Evolutionary conservation across 2,329 filamentous ascomycete genomes (phyloP), one percentile per base, ranked within the genome.

Genomic region (Trichoderma oligosporum): DNA sequence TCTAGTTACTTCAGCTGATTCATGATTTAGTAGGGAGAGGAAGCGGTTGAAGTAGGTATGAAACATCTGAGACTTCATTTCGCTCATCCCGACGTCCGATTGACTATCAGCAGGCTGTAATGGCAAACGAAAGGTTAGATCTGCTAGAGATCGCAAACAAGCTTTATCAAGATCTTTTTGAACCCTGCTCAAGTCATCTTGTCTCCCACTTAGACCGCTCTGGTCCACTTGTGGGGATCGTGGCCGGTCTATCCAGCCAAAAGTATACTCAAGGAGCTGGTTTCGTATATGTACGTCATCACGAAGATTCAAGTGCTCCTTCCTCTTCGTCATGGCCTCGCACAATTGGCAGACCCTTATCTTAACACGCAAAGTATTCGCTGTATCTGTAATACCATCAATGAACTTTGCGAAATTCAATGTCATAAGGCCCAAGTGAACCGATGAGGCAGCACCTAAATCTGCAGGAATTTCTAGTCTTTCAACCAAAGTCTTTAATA

Each of bases 41-140:
- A 88, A 88, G 7, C 84, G 77, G 61, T 86, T 87, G 71, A 88
- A 88, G 67, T 88, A 88, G 6, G 81, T 83, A 60, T 86, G 83
- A 65, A 88, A 88, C 80, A 88, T 84, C 64, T 87, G 82, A 1
- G 83, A 85, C 66, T 88, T 88, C 52, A 85, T 76, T 68, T 87
- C 85, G 62, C 83, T 86, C 53, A 82, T 84, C 42, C 84, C 82
- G 1, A 82, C 84, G 69, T 88, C 85, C 11, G 78, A 83, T 62
- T 86, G 83, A 4, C 81, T 82, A 52, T 88, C 85, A 1, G 79
- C 79, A 1, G 85, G 83, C 62, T 88, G 85, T 12, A 88, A 72
- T 14, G 85, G 85, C 4, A 88, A 73, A 9, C 85, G 81, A 66
- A 83, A 86, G 0, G 85, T 86, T 24, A 88, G 74, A 62, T 84